phyloP scores from a whole-genome alignment of 768 basidiomycete species.

The Leucosporidium yakuticum region DNA sequence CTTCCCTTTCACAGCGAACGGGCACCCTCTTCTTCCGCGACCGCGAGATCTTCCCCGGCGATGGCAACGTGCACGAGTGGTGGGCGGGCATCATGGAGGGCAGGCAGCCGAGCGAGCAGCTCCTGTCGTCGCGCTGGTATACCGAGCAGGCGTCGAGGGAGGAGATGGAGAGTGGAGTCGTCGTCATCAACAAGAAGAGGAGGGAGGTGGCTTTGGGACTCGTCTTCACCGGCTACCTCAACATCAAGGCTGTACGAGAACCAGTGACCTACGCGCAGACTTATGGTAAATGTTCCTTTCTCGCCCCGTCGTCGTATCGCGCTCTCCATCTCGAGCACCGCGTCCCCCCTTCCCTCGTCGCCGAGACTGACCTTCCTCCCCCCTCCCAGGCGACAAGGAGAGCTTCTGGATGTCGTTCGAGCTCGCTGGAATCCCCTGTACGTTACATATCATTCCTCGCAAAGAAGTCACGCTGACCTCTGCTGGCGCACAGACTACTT shows the following conservation, averaged over 20 bases:
- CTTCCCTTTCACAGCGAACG: no score
- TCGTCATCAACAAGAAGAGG: constrained; percentile 31
- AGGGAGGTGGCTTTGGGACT: constrained; percentile 17
- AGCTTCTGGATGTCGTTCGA: constrained; percentile 34
- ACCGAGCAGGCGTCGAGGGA: constrained; percentile 23
- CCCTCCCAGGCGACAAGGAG: constrained; percentile 36
- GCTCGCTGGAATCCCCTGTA: constrained; percentile 6
- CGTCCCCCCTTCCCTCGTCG: no score
- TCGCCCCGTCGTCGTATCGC: neutral
- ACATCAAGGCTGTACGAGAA: constrained; percentile 26
- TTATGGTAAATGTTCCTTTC: constrained; percentile 15
- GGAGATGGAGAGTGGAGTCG: constrained; percentile 35
- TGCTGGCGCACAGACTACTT: neutral
- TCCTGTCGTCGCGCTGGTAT: constrained; percentile 22
- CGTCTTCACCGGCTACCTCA: constrained; percentile 25
- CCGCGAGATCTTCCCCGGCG: constrained; percentile 27
- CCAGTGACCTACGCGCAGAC: constrained; percentile 33
- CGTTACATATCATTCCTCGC: neutral
- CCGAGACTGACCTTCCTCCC: no score
- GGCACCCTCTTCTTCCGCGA: constrained; percentile 7
- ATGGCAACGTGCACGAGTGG: constrained; percentile 34
- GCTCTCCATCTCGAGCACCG: no score
- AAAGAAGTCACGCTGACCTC: constrained; percentile 11
- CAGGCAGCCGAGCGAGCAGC: constrained; percentile 16
- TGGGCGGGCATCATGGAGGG: constrained; percentile 25